These are phyloP conservation scores for Metrosideros polymorpha DNA, from an alignment of 441 rosid genomes.

Conservation along the genomic window DNA sequence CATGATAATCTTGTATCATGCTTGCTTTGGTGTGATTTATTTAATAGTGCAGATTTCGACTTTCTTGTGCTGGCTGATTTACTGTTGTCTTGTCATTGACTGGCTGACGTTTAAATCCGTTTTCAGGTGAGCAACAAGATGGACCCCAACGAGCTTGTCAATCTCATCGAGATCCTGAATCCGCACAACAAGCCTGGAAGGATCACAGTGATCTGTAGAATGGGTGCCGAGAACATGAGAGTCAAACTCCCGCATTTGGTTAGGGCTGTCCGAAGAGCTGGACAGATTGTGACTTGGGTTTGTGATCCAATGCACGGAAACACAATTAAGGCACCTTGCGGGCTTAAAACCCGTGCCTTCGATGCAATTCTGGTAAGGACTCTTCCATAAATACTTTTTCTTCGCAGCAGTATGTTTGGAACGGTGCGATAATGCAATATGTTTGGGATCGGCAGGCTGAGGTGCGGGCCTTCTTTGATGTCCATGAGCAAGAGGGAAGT, in stretches of 20 bases:
- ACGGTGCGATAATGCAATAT: background rate
- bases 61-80: background rate
- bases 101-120: background rate
- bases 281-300: slow-evolving; percentile 11
- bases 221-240: slow-evolving; percentile 12
- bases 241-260: slow-evolving; percentile 7
- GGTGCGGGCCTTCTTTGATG: slow-evolving; percentile 72
- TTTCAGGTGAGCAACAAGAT: slow-evolving; percentile 12
- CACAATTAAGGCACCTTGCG: slow-evolving; percentile 11
- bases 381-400: background rate
- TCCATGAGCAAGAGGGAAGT: slow-evolving; percentile 78
- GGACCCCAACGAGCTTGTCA: slow-evolving; percentile 8
- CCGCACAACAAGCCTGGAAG: slow-evolving; percentile 7
- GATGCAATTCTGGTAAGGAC: slow-evolving; percentile 4
- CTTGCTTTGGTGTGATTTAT: background rate
- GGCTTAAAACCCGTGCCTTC: slow-evolving; percentile 9
- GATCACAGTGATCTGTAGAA: slow-evolving; percentile 5
- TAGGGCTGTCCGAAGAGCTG: slow-evolving; percentile 1
- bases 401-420: background rate
- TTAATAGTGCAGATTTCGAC: background rate
- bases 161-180: slow-evolving; percentile 4
- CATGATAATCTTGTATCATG: background rate
- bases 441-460: slow-evolving; percentile 33
- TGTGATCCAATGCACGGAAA: slow-evolving; percentile 8
- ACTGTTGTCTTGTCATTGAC: background rate